These are phyloP conservation scores for Paramecium sonneborni DNA, from an alignment of 73 alveolate species.

Conservation along the genomic window DNA sequence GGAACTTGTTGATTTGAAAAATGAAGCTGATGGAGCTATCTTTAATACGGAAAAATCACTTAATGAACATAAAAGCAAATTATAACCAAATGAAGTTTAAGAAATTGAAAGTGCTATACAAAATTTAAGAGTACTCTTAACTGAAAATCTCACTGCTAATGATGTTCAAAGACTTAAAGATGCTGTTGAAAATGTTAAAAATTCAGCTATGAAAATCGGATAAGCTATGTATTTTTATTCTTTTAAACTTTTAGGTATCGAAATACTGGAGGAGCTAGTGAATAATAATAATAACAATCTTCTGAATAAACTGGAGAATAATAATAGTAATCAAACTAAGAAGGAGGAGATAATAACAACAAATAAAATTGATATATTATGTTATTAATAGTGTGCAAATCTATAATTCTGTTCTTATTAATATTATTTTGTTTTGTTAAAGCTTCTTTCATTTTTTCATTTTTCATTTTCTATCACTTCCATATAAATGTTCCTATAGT, in stretches of 20 bases:
- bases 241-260: not conserved
- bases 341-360: constrained; percentile 35
- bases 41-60: constrained; percentile 86
- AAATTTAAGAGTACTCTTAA: constrained; percentile 68
- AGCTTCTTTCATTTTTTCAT: not conserved
- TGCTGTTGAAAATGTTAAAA: constrained; percentile 81
- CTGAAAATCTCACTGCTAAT: constrained; percentile 75
- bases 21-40: constrained; percentile 88
- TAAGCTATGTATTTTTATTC: constrained; percentile 73
- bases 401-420: not conserved
- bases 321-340: constrained; percentile 1
- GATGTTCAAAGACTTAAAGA: constrained; percentile 76
- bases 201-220: constrained; percentile 86
- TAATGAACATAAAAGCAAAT: constrained; percentile 77
- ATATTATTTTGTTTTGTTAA: too few species aligned
- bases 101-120: constrained; percentile 71
- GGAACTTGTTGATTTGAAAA: constrained; percentile 75
- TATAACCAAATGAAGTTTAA: constrained; percentile 73
- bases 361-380: constrained; percentile 25
- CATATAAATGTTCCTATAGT: not conserved
- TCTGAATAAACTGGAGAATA: not conserved
- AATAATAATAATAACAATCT: constrained; percentile 19
- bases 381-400: not conserved
- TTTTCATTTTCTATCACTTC: not conserved
- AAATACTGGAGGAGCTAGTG: constrained; percentile 26